A percentile compares a stretch with the other conserved stretches of the same genome.
phyloP scores from a whole-genome alignment of 148 eudicot genomes.

The Dysphania ambrosioides region DNA sequence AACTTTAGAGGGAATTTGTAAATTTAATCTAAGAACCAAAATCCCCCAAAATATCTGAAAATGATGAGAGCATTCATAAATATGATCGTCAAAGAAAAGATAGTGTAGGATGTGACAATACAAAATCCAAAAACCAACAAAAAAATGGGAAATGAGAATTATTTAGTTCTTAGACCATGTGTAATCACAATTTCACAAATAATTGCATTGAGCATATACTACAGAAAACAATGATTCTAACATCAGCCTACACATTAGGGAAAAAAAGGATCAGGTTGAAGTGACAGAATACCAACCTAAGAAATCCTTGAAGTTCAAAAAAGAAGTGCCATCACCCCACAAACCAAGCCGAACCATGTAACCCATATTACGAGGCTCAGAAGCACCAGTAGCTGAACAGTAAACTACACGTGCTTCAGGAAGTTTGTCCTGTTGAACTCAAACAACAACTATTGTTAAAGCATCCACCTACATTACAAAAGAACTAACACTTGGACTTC shows the following conservation, averaged over 20 bases:
- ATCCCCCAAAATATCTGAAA: no score
- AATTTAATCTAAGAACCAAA: no score
- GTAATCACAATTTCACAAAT: neutral
- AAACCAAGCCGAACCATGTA: slow-evolving; percentile 99
- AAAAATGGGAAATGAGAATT: no score
- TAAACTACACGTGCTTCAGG: slow-evolving; percentile 97
- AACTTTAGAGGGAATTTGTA: no score
- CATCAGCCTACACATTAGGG: neutral
- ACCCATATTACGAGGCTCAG: slow-evolving; percentile 98
- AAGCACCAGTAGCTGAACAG: slow-evolving; percentile 99
- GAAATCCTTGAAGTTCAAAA: slow-evolving; percentile 68
- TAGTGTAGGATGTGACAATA: no score
- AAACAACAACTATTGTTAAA: slow-evolving; percentile 25
- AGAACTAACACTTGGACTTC: neutral
- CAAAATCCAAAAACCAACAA: no score
- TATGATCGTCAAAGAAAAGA: neutral
- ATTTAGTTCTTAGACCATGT: neutral
- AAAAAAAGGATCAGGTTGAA: neutral
- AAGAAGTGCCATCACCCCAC: slow-evolving; percentile 95
- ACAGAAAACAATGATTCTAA: neutral
- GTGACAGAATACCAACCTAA: slow-evolving; percentile 49
- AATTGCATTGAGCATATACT: neutral
- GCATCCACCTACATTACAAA: neutral
- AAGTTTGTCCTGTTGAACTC: slow-evolving; percentile 65
- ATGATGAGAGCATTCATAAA: no score